phyloP scores from a whole-genome alignment of 805 yeast species.

The Yarrowia sp. region DNA sequence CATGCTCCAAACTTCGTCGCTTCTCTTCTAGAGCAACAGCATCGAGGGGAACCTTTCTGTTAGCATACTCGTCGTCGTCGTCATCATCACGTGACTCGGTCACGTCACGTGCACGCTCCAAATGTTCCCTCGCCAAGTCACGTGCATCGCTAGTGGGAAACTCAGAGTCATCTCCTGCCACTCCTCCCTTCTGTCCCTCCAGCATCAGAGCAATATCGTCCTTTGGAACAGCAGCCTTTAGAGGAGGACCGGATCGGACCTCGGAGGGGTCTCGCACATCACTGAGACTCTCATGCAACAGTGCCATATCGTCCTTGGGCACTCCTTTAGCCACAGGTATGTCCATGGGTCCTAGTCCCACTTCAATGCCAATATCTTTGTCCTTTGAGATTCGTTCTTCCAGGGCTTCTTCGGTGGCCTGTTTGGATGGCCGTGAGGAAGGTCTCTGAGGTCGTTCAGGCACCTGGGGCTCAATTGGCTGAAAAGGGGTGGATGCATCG shows the following conservation, averaged over 20 bases:
- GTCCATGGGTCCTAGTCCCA: slow-evolving; percentile 12
- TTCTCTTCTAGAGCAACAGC: slow-evolving; percentile 2
- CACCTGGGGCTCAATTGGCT: neutral
- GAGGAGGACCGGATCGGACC: neutral
- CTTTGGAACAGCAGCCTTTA: neutral
- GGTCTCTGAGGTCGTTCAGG: neutral
- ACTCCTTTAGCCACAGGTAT: neutral
- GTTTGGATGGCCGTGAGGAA: neutral
- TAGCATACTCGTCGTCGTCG: too few relatives aligned
- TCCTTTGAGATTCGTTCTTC: neutral
- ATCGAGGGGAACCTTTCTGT: neutral
- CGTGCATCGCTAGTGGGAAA: neutral
- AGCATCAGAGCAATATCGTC: slow-evolving; percentile 6
- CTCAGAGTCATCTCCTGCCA: neutral
- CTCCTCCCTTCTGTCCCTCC: neutral
- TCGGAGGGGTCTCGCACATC: neutral
- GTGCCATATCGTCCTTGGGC: slow-evolving; percentile 11
- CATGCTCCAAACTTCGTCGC: neutral
- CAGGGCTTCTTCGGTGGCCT: neutral
- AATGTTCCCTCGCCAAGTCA: too few relatives aligned
- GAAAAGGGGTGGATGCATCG: neutral
- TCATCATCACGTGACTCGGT: neutral
- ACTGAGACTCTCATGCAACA: neutral
- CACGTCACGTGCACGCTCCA: neutral
- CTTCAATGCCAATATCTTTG: neutral